These are phyloP conservation scores for Leptographium procerum DNA, from an alignment of 2,329 filamentous ascomycete species.

Conservation along the genomic window DNA sequence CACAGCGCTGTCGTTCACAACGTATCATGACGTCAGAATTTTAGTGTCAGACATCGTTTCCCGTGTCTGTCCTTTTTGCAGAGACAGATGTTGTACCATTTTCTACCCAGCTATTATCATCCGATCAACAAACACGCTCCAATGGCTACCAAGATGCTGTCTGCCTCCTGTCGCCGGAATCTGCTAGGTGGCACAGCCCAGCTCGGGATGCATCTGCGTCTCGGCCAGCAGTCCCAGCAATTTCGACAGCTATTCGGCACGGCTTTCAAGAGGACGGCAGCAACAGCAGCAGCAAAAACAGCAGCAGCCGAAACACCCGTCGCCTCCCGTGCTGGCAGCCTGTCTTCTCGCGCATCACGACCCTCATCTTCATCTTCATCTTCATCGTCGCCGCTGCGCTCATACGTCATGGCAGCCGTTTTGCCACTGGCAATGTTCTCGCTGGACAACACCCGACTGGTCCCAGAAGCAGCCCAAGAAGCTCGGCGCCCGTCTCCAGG, in stretches of 20 bases:
- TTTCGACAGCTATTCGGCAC: not conserved
- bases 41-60: not conserved
- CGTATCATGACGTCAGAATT: not conserved
- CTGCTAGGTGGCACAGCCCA: not conserved
- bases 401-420: slow-evolving; percentile 7
- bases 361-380: slow-evolving; percentile 3
- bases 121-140: not conserved
- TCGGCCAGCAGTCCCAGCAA: not conserved
- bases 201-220: not conserved
- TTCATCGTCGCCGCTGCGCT: not conserved
- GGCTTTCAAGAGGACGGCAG: not conserved
- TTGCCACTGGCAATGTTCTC: slow-evolving; percentile 3
- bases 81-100: not conserved
- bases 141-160: not conserved
- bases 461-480: no score
- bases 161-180: not conserved
- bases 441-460: not conserved
- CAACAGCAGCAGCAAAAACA: no score
- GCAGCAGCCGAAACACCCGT: no score
- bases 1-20: not conserved
- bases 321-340: not conserved
- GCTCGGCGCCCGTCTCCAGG: not conserved
- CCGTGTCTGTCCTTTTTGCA: not conserved
- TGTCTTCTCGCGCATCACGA: not conserved
- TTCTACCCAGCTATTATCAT: not conserved